A percentile compares a stretch with the other conserved stretches of the same genome.
Conservation (phyloP, 257 asterid species). For the Solanum sitiens region DNA sequence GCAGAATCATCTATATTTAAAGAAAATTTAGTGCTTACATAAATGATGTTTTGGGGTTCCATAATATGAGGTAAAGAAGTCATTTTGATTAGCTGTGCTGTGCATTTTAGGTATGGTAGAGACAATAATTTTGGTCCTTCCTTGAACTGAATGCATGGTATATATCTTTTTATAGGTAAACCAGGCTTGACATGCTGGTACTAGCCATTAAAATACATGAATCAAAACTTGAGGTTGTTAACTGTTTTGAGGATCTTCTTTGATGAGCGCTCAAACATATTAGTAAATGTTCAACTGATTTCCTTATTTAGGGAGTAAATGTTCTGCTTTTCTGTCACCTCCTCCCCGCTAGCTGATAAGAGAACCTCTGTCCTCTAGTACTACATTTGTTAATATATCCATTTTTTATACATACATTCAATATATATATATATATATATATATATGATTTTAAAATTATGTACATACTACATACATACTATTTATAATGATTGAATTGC, state of each 20-base stretch:
- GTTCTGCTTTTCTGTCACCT: not conserved
- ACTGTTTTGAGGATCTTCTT: not conserved
- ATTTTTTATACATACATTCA: not conserved
- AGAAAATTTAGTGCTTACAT: not conserved
- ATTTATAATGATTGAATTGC: not conserved
- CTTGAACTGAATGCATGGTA: not conserved
- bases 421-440: too few species aligned
- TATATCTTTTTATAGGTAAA: not conserved
- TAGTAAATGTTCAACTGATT: not conserved
- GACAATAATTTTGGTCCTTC: not conserved
- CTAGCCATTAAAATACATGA: too few species aligned
- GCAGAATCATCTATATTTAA: not conserved
- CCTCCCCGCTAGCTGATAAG: not conserved
- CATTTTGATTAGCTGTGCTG: not conserved
- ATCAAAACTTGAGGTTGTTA: not conserved
- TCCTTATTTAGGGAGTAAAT: not conserved
- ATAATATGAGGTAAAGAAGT: not conserved
- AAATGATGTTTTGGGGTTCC: not conserved
- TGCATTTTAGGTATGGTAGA: not conserved
- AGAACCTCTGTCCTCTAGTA: not conserved
- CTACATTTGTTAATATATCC: not conserved
- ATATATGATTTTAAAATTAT: not conserved
- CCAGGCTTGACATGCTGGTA: not conserved
- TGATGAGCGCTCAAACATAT: not conserved
- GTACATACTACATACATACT: not conserved